Conservation (phyloP, 495 filamentous ascomycete species). For the Chaetomium cochliodes region DNA sequence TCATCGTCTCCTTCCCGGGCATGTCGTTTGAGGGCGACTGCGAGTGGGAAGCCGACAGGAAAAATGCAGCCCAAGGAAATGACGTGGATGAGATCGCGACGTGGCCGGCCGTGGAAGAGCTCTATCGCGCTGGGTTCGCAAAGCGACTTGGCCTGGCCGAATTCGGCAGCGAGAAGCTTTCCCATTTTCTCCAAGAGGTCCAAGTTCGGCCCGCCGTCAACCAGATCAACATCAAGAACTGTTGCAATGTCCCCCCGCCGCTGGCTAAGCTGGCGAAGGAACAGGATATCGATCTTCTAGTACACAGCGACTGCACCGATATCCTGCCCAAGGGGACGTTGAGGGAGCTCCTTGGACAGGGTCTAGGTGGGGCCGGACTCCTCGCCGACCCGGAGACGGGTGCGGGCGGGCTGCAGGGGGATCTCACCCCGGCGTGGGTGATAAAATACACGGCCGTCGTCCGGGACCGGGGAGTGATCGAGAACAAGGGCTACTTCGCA, state of each 20-base stretch:
- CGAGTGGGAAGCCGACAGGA: constrained; percentile 69
- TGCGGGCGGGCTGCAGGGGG: constrained; percentile 61
- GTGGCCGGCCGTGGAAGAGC: constrained; percentile 70
- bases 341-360: constrained; percentile 73
- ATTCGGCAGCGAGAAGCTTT: constrained; percentile 79
- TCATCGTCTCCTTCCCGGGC: constrained; percentile 90
- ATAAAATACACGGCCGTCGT: constrained; percentile 99
- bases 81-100: constrained; percentile 63
- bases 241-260: constrained; percentile 90
- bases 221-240: constrained; percentile 97
- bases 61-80: constrained; percentile 57
- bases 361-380: constrained; percentile 64
- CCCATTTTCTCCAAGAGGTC: constrained; percentile 56
- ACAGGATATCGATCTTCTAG: constrained; percentile 81
- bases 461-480: constrained; percentile 90
- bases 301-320: constrained; percentile 92
- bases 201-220: constrained; percentile 77
- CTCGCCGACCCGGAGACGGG: constrained; percentile 51
- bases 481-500: constrained; percentile 97
- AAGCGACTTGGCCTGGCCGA: constrained; percentile 80
- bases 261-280: constrained; percentile 81
- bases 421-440: constrained; percentile 87
- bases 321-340: constrained; percentile 82
- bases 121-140: constrained; percentile 70
- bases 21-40: constrained; percentile 93